These are phyloP conservation scores for Hemileia vastatrix DNA, from an alignment of 1,284 basidiomycete species.

Conservation along the genomic window DNA sequence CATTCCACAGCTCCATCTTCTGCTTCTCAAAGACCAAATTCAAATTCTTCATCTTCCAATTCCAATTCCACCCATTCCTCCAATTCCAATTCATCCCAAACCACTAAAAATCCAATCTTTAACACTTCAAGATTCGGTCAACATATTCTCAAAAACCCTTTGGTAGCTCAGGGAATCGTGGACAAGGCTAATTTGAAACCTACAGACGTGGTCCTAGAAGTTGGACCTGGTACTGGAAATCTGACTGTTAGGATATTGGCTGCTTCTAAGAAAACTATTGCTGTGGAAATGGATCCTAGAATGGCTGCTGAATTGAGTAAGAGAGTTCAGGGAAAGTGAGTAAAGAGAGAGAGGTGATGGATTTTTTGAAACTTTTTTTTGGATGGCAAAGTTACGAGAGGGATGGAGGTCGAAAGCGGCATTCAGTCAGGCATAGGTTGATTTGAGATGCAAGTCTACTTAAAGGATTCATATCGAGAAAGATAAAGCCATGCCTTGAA, in stretches of 20 bases:
- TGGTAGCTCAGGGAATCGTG: constrained; percentile 62
- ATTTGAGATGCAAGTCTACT: no score
- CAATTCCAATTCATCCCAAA: constrained; percentile 34
- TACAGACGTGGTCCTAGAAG: constrained; percentile 94
- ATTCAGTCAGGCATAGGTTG: no score
- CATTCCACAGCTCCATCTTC: neutral
- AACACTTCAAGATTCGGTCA: constrained; percentile 91
- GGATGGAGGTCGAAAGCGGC: no score
- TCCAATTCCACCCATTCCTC: constrained; percentile 6
- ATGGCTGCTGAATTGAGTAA: constrained; percentile 98
- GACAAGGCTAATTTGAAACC: constrained; percentile 79
- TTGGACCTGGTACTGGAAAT: constrained; percentile 97
- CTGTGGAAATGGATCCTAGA: constrained; percentile 95
- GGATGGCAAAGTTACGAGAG: no score
- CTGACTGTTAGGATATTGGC: constrained; percentile 87
- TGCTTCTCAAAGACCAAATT: neutral
- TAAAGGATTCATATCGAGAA: no score
- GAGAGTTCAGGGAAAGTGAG: constrained; percentile 94
- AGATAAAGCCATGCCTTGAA: no score
- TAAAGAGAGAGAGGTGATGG: constrained; percentile 38
- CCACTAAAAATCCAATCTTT: constrained; percentile 44
- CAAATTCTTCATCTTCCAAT: neutral
- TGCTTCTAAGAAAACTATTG: constrained; percentile 81
- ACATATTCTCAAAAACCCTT: constrained; percentile 90
- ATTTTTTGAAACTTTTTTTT: no score